A percentile compares a stretch with the other conserved stretches of the same genome.
These are phyloP conservation scores for Ulvella scutata DNA, from an alignment of 139 green algal genomes.

Conservation along the genomic window DNA sequence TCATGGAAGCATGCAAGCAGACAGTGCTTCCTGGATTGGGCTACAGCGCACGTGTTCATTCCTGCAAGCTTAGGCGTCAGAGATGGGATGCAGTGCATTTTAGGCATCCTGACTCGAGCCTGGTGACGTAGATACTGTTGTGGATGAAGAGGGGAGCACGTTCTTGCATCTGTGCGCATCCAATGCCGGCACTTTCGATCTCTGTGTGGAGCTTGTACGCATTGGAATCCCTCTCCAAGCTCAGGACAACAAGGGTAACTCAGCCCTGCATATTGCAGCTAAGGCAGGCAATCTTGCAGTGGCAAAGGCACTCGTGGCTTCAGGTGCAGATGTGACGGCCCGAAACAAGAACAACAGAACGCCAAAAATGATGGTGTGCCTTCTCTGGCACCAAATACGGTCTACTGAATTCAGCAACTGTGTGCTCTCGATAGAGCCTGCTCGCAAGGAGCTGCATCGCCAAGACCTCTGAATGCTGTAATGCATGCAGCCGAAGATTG, in stretches of 20 bases:
- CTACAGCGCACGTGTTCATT: no score
- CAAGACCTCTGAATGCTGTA: not conserved
- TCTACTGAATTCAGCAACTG: not conserved
- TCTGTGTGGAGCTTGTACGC: not conserved
- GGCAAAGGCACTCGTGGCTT: constrained; percentile 19
- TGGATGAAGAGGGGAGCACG: not conserved
- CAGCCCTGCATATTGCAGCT: not conserved
- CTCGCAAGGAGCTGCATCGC: not conserved
- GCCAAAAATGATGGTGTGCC: constrained; percentile 11
- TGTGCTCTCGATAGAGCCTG: not conserved
- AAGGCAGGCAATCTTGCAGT: not conserved
- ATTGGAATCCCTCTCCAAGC: not conserved
- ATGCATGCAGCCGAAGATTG: constrained; percentile 10
- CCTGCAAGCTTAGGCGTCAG: no score
- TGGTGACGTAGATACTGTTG: no score
- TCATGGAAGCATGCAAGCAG: no score
- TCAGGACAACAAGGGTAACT: not conserved
- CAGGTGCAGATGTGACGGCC: constrained; percentile 25
- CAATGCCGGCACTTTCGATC: not conserved
- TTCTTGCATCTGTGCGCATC: not conserved
- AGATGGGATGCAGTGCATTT: no score
- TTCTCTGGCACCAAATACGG: not conserved
- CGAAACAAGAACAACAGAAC: constrained; percentile 48
- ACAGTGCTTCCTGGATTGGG: no score
- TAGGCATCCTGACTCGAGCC: no score